Conservation (phyloP, 176 grass and related monocot genomes). For the Luzula sylvatica region DNA sequence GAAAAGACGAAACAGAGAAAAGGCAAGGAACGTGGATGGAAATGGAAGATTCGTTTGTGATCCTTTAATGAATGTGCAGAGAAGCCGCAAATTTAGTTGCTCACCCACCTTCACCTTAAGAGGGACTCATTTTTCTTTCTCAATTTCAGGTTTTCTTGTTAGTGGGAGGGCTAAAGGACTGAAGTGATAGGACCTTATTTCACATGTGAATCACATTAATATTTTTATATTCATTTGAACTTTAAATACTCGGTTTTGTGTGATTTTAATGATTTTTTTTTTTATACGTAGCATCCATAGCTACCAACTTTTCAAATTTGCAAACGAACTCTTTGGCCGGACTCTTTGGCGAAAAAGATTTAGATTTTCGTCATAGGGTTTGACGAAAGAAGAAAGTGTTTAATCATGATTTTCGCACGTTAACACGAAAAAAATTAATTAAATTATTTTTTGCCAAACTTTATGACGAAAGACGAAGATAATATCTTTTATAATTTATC, state of each 20-base stretch:
- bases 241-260: not conserved
- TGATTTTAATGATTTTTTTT: not conserved
- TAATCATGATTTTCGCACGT: too few species aligned
- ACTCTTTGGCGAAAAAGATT: too few species aligned
- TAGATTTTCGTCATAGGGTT: too few species aligned
- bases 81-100: not conserved
- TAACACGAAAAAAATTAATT: too few species aligned
- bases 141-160: conserved; percentile 7
- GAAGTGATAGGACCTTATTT: not conserved
- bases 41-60: not conserved
- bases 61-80: not conserved
- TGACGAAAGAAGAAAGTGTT: too few species aligned
- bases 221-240: not conserved
- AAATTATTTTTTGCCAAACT: too few species aligned
- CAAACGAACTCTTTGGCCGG: too few species aligned
- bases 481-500: too few species aligned
- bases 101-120: too few species aligned
- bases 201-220: conserved; percentile 1
- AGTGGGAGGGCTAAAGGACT: not conserved
- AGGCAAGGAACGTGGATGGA: not conserved
- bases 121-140: not conserved
- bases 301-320: too few species aligned
- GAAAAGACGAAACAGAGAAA: not conserved
- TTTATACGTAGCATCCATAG: too few species aligned
- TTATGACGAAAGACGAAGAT: too few species aligned